Percentiles rank a stretch among this genome's conserved stretches.
These are phyloP conservation scores for Nemophila menziesii DNA, from an alignment of 257 asterid species.

Conservation along the genomic window DNA sequence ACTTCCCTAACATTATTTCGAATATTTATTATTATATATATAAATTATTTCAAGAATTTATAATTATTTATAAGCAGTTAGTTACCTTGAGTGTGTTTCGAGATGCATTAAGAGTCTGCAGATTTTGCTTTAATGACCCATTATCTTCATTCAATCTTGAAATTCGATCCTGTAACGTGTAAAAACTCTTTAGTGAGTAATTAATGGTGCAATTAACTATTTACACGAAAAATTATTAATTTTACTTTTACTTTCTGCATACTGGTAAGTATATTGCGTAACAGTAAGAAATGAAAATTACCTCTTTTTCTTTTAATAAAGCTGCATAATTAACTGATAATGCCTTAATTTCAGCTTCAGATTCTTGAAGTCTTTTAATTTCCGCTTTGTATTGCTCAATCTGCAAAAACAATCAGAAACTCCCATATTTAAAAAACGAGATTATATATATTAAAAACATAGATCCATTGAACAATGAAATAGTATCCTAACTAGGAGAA, in stretches of 20 bases:
- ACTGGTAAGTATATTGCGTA: background rate
- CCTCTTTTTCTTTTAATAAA: constrained; percentile 88
- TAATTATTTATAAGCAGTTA: constrained; percentile 4
- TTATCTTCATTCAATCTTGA: constrained; percentile 66
- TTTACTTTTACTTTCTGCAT: background rate
- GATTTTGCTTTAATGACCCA: constrained; percentile 62
- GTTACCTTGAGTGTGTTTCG: constrained; percentile 53
- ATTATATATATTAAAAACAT: background rate
- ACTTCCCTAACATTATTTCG: constrained; percentile 46
- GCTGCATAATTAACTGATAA: constrained; percentile 90
- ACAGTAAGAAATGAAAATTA: constrained; percentile 9
- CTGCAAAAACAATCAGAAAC: constrained; percentile 20
- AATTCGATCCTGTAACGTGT: constrained; percentile 61
- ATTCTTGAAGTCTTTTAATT: constrained; percentile 81
- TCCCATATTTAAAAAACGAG: background rate
- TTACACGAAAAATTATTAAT: too few species aligned
- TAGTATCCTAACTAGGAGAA: too few species aligned
- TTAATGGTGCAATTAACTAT: background rate
- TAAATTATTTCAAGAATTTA: background rate
- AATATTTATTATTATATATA: constrained; percentile 9
- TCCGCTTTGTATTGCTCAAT: constrained; percentile 55
- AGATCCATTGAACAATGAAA: too few species aligned
- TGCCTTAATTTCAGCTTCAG: constrained; percentile 93
- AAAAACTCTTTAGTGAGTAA: constrained; percentile 3
- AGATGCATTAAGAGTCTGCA: constrained; percentile 34